A percentile compares a stretch with the other conserved stretches of the same genome.
Conservation (phyloP, 1,284 basidiomycete species). For the Malassezia globosa region DNA sequence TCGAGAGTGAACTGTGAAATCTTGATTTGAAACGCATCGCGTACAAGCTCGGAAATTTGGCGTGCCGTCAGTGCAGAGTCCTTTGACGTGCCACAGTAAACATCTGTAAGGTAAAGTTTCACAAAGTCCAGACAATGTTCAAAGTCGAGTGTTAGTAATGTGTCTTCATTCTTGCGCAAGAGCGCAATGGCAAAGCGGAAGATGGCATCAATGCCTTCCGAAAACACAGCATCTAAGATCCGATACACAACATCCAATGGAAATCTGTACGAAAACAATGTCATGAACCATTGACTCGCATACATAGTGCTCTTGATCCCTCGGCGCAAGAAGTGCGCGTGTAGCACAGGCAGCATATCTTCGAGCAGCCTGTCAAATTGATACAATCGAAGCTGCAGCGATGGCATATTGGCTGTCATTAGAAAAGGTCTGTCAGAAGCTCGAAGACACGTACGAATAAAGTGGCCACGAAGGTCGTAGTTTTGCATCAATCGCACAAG, state of each 20-base stretch:
- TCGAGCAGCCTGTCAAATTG: conserved; percentile 89
- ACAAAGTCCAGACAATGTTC: conserved; percentile 34
- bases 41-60: conserved; percentile 32
- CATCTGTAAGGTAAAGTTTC: conserved; percentile 33
- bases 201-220: conserved; percentile 90
- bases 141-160: conserved; percentile 29
- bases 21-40: conserved; percentile 37
- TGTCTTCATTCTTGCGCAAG: conserved; percentile 74
- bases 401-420: conserved; percentile 72
- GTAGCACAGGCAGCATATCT: conserved; percentile 76
- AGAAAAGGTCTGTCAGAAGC: no score
- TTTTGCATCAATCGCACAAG: conserved; percentile 95
- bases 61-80: neutral
- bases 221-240: conserved; percentile 86
- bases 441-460: conserved; percentile 53
- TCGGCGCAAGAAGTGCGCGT: conserved; percentile 80
- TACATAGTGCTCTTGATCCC: conserved; percentile 87
- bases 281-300: conserved; percentile 90
- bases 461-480: conserved; percentile 89
- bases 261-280: conserved; percentile 58
- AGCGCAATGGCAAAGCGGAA: conserved; percentile 86
- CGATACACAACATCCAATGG: conserved; percentile 86
- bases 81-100: conserved; percentile 16
- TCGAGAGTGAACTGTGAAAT: conserved; percentile 39
- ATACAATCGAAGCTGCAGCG: conserved; percentile 74